phyloP scores from a whole-genome alignment of 495 filamentous ascomycete species.

The Chaetomidium leptoderma region DNA sequence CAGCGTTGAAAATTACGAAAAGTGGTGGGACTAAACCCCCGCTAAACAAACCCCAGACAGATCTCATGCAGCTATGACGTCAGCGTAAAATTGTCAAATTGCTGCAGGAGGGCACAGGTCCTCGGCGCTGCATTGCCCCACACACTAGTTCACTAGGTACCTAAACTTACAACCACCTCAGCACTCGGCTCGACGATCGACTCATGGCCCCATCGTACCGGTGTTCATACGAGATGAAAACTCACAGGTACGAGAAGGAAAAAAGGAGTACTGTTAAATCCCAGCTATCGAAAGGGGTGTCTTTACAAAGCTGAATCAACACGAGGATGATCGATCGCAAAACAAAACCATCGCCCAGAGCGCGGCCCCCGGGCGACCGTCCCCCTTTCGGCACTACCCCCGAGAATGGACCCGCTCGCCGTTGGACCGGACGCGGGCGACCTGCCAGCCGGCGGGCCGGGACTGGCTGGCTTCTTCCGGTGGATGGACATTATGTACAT shows the following conservation, averaged over 20 bases:
- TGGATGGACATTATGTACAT: background rate
- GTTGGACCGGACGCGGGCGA: background rate
- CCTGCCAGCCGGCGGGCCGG: background rate
- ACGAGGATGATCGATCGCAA: background rate
- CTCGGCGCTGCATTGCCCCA: background rate
- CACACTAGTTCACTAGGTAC: too few relatives aligned
- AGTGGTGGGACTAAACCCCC: too few relatives aligned
- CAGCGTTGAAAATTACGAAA: too few relatives aligned
- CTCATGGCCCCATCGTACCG: background rate
- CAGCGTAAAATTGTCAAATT: background rate
- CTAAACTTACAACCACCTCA: too few relatives aligned
- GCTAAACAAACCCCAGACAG: background rate
- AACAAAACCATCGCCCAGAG: background rate
- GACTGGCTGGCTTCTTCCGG: conserved; percentile 1
- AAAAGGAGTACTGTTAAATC: too few relatives aligned
- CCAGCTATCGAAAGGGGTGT: too few relatives aligned
- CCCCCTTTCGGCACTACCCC: conserved; percentile 2
- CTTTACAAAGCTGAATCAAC: too few relatives aligned
- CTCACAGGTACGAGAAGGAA: background rate
- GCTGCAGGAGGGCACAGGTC: background rate
- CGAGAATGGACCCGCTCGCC: conserved; percentile 7
- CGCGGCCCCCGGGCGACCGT: background rate
- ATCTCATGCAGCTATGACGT: conserved; percentile 1
- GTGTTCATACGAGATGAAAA: background rate
- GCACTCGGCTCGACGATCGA: background rate